Evolutionary conservation across 2,329 filamentous ascomycete genomes (phyloP).

Genomic region (Annulohypoxylon truncatum): DNA sequence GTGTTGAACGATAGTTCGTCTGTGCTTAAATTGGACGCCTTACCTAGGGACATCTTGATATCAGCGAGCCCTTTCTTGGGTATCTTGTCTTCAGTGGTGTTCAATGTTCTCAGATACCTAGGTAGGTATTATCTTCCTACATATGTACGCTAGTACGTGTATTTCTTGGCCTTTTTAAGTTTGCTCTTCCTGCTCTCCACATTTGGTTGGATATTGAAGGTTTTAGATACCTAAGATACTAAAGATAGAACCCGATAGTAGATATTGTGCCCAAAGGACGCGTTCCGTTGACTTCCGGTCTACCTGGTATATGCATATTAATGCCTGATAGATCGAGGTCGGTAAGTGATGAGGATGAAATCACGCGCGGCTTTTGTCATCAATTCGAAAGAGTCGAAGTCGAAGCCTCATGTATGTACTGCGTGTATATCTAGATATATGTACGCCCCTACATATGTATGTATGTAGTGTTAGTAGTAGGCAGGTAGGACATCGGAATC

Average conservation of each 20-base stretch:
- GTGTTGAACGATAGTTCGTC: too few relatives aligned
- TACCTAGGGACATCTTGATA: too few relatives aligned
- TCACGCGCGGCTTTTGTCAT: background rate
- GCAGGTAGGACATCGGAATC: background rate
- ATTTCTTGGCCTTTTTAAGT: background rate
- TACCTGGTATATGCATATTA: slow-evolving; percentile 6
- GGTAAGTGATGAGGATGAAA: background rate
- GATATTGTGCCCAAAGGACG: background rate
- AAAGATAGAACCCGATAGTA: background rate
- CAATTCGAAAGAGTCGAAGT: too few relatives aligned
- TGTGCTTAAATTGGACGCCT: too few relatives aligned
- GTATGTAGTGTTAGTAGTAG: background rate
- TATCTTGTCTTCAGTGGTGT: background rate
- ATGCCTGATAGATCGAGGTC: slow-evolving; percentile 6
- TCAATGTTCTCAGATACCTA: background rate
- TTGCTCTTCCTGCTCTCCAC: too few relatives aligned
- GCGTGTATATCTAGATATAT: too few relatives aligned
- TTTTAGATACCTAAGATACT: background rate
- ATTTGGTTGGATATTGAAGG: background rate
- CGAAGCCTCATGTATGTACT: too few relatives aligned
- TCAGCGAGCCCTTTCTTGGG: too few relatives aligned
- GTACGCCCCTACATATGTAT: too few relatives aligned
- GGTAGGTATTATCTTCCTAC: too few relatives aligned
- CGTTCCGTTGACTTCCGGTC: background rate
- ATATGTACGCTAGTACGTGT: too few relatives aligned